A percentile compares a stretch with the other conserved stretches of the same genome.
Conservation (phyloP, 176 grass and related monocot genomes). For the Musa troglodytarum region DNA sequence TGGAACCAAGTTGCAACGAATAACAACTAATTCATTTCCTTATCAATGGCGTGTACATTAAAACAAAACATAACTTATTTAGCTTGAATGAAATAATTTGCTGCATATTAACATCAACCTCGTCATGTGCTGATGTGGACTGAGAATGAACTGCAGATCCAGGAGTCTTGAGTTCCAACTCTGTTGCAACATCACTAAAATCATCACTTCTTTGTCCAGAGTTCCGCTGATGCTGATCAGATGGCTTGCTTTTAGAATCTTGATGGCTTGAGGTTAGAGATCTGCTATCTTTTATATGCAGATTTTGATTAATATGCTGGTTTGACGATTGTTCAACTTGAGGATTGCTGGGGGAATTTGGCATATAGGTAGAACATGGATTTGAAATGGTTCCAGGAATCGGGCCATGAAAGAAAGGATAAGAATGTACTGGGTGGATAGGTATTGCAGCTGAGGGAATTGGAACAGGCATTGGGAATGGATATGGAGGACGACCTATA, state of each 20-base stretch:
- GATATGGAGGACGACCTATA: slow-evolving; percentile 47
- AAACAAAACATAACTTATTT: slow-evolving; percentile 4
- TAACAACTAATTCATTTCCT: background rate
- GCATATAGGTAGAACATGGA: slow-evolving; percentile 30
- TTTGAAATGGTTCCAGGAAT: slow-evolving; percentile 14
- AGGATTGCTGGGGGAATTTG: slow-evolving; percentile 37
- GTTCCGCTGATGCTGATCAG: slow-evolving; percentile 28
- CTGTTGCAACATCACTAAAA: slow-evolving; percentile 66
- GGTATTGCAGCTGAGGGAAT: slow-evolving; percentile 48
- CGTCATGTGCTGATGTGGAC: slow-evolving; percentile 33
- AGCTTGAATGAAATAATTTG: background rate
- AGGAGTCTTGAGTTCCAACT: slow-evolving; percentile 80
- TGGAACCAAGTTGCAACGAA: background rate
- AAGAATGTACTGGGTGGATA: slow-evolving; percentile 58
- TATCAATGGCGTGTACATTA: background rate
- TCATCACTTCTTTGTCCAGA: slow-evolving; percentile 41
- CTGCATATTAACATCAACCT: slow-evolving; percentile 23
- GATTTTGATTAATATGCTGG: slow-evolving; percentile 28
- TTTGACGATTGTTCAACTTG: slow-evolving; percentile 44
- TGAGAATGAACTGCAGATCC: slow-evolving; percentile 44
- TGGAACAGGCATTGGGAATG: slow-evolving; percentile 53
- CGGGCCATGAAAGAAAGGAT: slow-evolving; percentile 43
- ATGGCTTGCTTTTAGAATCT: slow-evolving; percentile 47
- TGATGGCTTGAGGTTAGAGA: slow-evolving; percentile 27
- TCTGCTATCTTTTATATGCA: slow-evolving; percentile 29